A percentile compares a stretch with the other conserved stretches of the same genome.
Conservation (phyloP, 116 monocot species). For the Posidonia oceanica region DNA sequence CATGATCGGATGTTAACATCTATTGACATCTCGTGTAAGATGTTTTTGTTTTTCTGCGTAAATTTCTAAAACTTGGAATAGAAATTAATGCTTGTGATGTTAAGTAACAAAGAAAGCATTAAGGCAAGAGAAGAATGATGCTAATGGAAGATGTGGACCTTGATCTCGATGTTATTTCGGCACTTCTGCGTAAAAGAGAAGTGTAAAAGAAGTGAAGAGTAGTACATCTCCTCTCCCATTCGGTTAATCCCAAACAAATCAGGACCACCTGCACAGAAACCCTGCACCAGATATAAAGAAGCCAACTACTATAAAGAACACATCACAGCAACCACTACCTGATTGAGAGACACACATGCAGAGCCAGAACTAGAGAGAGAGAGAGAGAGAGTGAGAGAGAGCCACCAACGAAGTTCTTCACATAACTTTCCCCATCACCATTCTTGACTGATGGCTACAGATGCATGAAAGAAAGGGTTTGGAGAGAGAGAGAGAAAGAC, state of each 20-base stretch:
- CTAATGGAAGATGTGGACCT: not conserved
- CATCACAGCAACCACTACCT: constrained; percentile 18
- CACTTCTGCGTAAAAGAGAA: not conserved
- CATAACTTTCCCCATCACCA: constrained; percentile 8
- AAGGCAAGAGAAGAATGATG: too few relatives aligned
- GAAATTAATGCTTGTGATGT: too few relatives aligned
- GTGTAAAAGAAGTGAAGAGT: not conserved
- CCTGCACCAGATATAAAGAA: constrained; percentile 16
- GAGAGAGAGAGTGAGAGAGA: constrained; percentile 4
- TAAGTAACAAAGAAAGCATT: too few relatives aligned
- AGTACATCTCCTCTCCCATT: not conserved
- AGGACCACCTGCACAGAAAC: constrained; percentile 21
- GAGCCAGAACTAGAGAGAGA: constrained; percentile 8
- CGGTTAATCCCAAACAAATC: not conserved
- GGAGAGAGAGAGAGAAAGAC: constrained; percentile 15
- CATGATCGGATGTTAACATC: too few relatives aligned
- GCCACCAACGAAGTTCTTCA: constrained; percentile 8
- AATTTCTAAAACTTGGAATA: too few relatives aligned
- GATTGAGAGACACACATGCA: constrained; percentile 19
- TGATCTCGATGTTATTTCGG: not conserved
- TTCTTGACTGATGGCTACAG: constrained; percentile 13
- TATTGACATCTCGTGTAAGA: too few relatives aligned
- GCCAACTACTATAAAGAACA: constrained; percentile 37
- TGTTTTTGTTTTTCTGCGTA: too few relatives aligned
- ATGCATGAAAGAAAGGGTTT: constrained; percentile 7